phyloP scores from a whole-genome alignment of 345 rosid species.

The Physaria fendleri region DNA sequence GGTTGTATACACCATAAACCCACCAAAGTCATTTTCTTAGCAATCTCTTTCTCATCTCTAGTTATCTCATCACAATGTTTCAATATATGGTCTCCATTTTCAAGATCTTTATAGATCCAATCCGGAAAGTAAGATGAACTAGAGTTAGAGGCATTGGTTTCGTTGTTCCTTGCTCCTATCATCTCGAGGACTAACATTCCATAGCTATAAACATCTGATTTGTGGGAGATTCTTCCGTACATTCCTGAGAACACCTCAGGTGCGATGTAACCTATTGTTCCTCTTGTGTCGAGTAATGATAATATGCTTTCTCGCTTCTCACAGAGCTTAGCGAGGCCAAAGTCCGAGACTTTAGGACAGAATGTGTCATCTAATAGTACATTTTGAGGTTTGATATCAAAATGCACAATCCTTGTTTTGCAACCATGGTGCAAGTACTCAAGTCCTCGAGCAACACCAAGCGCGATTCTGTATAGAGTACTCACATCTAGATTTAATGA shows the following conservation, averaged over 20 bases:
- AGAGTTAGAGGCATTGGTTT: not conserved
- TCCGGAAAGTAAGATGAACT: conserved; percentile 4
- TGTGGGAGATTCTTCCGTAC: conserved; percentile 33
- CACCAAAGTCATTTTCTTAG: not conserved
- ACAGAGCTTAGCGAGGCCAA: conserved; percentile 44
- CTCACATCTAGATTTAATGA: not conserved
- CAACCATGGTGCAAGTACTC: conserved; percentile 46
- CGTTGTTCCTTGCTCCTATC: conserved; percentile 20
- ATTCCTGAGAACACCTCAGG: conserved; percentile 34
- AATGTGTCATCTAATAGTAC: conserved; percentile 34
- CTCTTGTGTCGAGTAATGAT: conserved; percentile 31
- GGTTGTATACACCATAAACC: not conserved
- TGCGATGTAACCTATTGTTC: conserved; percentile 43
- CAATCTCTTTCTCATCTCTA: not conserved
- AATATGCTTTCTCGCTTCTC: conserved; percentile 31
- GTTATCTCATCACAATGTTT: not conserved
- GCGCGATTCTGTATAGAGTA: conserved; percentile 23
- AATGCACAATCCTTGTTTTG: conserved; percentile 42
- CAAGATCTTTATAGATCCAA: not conserved
- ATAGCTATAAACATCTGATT: conserved; percentile 41
- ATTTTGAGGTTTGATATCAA: conserved; percentile 50
- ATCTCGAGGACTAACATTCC: conserved; percentile 40
- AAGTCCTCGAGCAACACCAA: conserved; percentile 41
- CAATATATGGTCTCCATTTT: not conserved
- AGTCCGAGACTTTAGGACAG: conserved; percentile 39